Evolutionary conservation across 805 yeast species (phyloP).

Genomic region (Monosporozyma yasuniensis): DNA sequence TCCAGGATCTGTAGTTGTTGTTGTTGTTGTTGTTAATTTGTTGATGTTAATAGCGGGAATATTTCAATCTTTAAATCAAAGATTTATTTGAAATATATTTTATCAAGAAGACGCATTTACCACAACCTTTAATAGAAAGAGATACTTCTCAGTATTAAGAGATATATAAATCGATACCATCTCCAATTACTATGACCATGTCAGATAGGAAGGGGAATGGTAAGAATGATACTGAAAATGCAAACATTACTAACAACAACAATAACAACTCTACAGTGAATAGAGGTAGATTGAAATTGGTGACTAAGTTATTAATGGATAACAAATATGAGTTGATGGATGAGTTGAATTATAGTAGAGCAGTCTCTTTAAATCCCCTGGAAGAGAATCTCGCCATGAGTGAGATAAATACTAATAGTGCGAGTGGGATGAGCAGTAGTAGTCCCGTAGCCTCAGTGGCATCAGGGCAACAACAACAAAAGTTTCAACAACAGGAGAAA

Average conservation of each 20-base stretch:
- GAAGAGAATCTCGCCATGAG: neutral
- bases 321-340: constrained; percentile 25
- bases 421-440: neutral
- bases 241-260: neutral
- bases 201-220: neutral
- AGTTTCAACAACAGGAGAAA: neutral
- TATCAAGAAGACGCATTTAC: neutral
- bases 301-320: constrained; percentile 22
- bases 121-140: neutral
- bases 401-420: neutral
- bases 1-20: constrained; percentile 2
- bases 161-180: neutral
- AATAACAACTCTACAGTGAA: neutral
- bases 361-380: constrained; percentile 1
- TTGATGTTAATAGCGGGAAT: too few species aligned
- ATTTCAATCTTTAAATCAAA: neutral
- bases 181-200: neutral
- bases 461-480: neutral
- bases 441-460: neutral
- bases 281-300: constrained; percentile 13
- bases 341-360: constrained; percentile 21
- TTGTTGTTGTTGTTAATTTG: neutral
- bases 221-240: neutral
- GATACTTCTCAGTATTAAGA: neutral
- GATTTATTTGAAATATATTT: neutral